Evolutionary conservation across 805 yeast genomes (phyloP).

Genomic region (Candida multigemmis): DNA sequence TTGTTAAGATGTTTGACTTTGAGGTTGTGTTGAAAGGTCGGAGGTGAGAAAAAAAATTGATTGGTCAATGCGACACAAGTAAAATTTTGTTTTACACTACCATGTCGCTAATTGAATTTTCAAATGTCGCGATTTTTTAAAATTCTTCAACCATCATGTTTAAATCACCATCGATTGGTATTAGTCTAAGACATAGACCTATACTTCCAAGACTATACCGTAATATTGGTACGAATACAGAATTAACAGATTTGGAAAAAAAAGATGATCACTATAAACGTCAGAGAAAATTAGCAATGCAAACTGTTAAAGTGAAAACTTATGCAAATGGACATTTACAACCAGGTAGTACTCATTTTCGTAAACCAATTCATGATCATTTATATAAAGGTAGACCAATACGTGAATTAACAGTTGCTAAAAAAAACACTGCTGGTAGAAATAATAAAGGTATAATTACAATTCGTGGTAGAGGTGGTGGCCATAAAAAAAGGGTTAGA

Average conservation of each 20-base stretch:
- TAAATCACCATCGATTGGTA: too few relatives aligned
- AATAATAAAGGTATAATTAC: conserved; percentile 83
- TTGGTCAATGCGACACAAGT: too few relatives aligned
- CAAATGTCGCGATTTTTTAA: too few relatives aligned
- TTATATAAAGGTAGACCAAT: conserved; percentile 81
- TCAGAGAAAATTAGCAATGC: conserved; percentile 66
- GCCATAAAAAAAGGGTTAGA: conserved; percentile 83
- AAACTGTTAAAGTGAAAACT: conserved; percentile 61
- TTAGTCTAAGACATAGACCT: too few relatives aligned
- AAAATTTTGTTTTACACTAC: too few relatives aligned
- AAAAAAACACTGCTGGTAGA: conserved; percentile 75
- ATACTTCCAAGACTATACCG: too few relatives aligned
- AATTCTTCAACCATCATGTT: too few relatives aligned
- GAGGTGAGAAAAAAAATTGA: too few relatives aligned
- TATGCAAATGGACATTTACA: conserved; percentile 65
- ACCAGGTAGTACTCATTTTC: conserved; percentile 84
- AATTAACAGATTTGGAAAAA: conserved; percentile 64
- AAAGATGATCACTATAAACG: conserved; percentile 66
- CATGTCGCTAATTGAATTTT: too few relatives aligned
- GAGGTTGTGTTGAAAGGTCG: too few relatives aligned
- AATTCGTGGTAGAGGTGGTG: conserved; percentile 95
- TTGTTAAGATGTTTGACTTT: too few relatives aligned
- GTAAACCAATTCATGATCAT: conserved; percentile 80
- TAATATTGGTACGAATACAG: conserved; percentile 14
- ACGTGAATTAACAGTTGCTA: conserved; percentile 63